These are phyloP conservation scores for Claviceps lovelessii DNA, from an alignment of 2,329 filamentous ascomycete genomes.

Conservation along the genomic window DNA sequence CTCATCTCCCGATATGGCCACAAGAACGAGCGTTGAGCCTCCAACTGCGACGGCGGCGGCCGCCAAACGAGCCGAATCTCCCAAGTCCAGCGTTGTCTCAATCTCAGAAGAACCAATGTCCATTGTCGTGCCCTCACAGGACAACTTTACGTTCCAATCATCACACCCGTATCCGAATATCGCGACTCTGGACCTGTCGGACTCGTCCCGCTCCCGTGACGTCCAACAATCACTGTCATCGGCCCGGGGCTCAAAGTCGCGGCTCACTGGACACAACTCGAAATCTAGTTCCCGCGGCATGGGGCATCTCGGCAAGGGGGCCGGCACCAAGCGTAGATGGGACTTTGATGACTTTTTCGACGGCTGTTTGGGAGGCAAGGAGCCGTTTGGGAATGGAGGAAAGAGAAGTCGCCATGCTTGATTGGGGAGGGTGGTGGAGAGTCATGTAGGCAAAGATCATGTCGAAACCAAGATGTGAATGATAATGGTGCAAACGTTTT, in stretches of 20 bases:
- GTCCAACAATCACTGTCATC: slow-evolving; percentile 14
- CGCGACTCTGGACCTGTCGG: slow-evolving; percentile 45
- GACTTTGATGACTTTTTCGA: slow-evolving; percentile 66
- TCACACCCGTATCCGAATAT: slow-evolving; percentile 45
- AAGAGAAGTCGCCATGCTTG: slow-evolving; percentile 37
- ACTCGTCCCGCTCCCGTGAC: slow-evolving; percentile 29
- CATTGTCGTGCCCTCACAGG: slow-evolving; percentile 39
- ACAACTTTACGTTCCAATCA: slow-evolving; percentile 57
- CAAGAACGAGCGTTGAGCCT: slow-evolving; percentile 31
- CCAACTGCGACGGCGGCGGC: slow-evolving; percentile 13
- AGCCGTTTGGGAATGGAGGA: slow-evolving; percentile 34
- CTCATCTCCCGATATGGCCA: slow-evolving; percentile 43
- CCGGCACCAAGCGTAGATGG: slow-evolving; percentile 59
- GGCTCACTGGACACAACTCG: slow-evolving; percentile 12
- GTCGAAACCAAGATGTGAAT: slow-evolving; percentile 5
- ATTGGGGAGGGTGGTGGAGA: slow-evolving; percentile 1
- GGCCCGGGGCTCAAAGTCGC: slow-evolving; percentile 15
- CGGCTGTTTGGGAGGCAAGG: slow-evolving; percentile 48
- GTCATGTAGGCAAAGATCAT: slow-evolving; percentile 5
- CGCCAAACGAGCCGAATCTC: slow-evolving; percentile 13
- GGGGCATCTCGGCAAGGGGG: slow-evolving; percentile 42
- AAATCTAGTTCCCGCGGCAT: slow-evolving; percentile 15
- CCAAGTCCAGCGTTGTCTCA: slow-evolving; percentile 12
- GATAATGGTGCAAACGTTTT: slow-evolving; percentile 4
- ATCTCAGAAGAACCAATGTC: slow-evolving; percentile 19